A percentile compares a stretch with the other conserved stretches of the same genome.
These are phyloP conservation scores for Pseudonitzschia multiseries DNA, from an alignment of 108 stramenopile genomes.

Conservation along the genomic window DNA sequence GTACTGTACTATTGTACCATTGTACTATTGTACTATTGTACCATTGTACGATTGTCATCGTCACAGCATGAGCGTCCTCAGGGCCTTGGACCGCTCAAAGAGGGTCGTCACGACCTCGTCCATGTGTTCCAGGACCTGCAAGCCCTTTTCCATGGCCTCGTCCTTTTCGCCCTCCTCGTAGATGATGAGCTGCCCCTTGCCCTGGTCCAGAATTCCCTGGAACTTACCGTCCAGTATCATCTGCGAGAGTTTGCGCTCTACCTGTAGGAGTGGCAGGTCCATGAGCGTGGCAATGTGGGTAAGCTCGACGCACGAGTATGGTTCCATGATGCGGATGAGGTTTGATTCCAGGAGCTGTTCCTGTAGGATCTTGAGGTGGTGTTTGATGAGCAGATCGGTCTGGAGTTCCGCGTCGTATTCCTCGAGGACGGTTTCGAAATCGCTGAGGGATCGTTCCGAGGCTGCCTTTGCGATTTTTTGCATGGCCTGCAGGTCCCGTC, in stretches of 20 bases:
- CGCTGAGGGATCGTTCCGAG: slow-evolving; percentile 83
- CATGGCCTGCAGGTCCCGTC: slow-evolving; percentile 95
- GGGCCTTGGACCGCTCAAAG: slow-evolving; percentile 73
- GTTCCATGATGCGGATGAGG: slow-evolving; percentile 96
- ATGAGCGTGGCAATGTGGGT: slow-evolving; percentile 92
- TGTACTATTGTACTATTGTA: no score
- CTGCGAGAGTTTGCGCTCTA: slow-evolving; percentile 96
- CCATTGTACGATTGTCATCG: not conserved
- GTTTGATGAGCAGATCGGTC: slow-evolving; percentile 90
- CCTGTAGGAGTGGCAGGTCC: slow-evolving; percentile 81
- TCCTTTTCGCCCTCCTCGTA: slow-evolving; percentile 82
- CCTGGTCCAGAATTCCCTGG: slow-evolving; percentile 97
- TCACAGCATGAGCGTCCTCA: slow-evolving; percentile 85
- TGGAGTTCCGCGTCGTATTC: slow-evolving; percentile 72
- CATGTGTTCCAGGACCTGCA: slow-evolving; percentile 91
- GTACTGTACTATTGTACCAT: no score
- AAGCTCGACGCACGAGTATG: slow-evolving; percentile 97
- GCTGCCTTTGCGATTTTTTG: slow-evolving; percentile 91
- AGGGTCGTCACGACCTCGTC: slow-evolving; percentile 87
- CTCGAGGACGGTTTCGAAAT: slow-evolving; percentile 80
- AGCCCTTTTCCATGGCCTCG: slow-evolving; percentile 85
- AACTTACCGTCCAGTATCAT: slow-evolving; percentile 99
- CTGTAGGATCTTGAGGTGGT: slow-evolving; percentile 94
- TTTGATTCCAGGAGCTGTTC: slow-evolving; percentile 97
- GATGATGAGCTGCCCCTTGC: slow-evolving; percentile 92